These are phyloP conservation scores for Nothopassalora personata DNA, from an alignment of 2,329 filamentous ascomycete species.

Conservation along the genomic window DNA sequence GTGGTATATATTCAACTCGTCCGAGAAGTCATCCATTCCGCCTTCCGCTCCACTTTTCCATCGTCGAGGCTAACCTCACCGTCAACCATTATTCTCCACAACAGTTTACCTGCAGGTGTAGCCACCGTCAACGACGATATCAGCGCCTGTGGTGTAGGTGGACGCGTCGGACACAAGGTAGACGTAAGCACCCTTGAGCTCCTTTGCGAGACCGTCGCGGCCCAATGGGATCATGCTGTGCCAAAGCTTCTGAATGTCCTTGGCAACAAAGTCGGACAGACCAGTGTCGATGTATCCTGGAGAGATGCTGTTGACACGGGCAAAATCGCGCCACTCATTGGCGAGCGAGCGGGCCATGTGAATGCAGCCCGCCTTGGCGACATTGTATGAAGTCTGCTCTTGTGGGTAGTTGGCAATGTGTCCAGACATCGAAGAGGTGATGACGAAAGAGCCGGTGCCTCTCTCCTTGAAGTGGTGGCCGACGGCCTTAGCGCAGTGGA, in stretches of 20 bases:
- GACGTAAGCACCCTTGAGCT: conserved; percentile 57
- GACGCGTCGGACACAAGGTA: conserved; percentile 50
- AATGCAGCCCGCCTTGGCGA: conserved; percentile 62
- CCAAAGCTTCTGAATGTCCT: conserved; percentile 58
- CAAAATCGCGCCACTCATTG: conserved; percentile 66
- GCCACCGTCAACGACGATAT: conserved; percentile 48
- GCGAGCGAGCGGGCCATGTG: conserved; percentile 54
- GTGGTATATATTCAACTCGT: neutral
- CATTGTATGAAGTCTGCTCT: conserved; percentile 62
- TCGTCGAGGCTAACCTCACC: neutral
- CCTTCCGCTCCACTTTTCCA: neutral
- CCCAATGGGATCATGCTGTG: conserved; percentile 57
- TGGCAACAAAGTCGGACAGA: conserved; percentile 58
- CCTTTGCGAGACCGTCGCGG: conserved; percentile 58
- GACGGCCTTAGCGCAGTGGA: conserved; percentile 84
- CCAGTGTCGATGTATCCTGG: conserved; percentile 66
- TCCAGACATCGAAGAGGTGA: conserved; percentile 71
- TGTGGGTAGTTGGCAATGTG: conserved; percentile 79
- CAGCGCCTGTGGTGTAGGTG: conserved; percentile 48
- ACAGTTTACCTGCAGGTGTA: conserved; percentile 36
- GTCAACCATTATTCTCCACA: neutral
- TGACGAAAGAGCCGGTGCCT: conserved; percentile 59
- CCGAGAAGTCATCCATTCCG: neutral
- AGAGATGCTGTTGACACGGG: conserved; percentile 62
- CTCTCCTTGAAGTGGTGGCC: conserved; percentile 69